Conservation (phyloP, 192 early-diverging fungal genomes). For the Gorgonomyces haynaldii region DNA sequence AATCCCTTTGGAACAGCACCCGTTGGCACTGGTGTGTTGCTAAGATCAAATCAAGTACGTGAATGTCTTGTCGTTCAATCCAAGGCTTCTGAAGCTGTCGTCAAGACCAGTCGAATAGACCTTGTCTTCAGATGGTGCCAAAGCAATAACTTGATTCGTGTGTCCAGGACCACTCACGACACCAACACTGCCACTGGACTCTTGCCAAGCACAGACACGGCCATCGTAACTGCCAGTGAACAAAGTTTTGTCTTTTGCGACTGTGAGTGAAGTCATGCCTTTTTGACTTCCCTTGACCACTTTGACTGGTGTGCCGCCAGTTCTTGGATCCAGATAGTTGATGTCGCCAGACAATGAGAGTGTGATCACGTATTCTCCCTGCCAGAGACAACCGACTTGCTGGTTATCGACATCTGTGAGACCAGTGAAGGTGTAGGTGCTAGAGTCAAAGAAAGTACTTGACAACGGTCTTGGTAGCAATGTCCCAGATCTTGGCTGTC, state of each 20-base stretch:
- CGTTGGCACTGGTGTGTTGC: conserved; percentile 17
- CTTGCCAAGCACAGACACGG: conserved; percentile 64
- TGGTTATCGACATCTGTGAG: conserved; percentile 50
- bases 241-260: conserved; percentile 41
- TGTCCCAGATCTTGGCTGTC: conserved; percentile 87
- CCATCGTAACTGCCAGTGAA: conserved; percentile 91
- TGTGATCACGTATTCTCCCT: conserved; percentile 58
- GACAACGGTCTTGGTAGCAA: conserved; percentile 55
- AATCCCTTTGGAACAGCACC: conserved; percentile 44
- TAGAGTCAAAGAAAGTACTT: conserved; percentile 21
- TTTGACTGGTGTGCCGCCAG: conserved; percentile 32
- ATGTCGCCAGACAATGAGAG: conserved; percentile 77
- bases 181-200: conserved; percentile 22
- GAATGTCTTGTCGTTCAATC: conserved; percentile 17
- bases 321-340: conserved; percentile 63
- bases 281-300: conserved; percentile 67
- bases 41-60: conserved; percentile 13
- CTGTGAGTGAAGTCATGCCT: conserved; percentile 68
- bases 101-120: conserved; percentile 65
- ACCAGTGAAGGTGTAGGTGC: conserved; percentile 13
- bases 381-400: conserved; percentile 91
- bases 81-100: conserved; percentile 44
- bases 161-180: conserved; percentile 54
- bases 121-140: conserved; percentile 31
- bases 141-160: conserved; percentile 59